Base-by-base conservation (phyloP, 192 early-diverging fungal species). In the Dissophora globulifera region DNA sequence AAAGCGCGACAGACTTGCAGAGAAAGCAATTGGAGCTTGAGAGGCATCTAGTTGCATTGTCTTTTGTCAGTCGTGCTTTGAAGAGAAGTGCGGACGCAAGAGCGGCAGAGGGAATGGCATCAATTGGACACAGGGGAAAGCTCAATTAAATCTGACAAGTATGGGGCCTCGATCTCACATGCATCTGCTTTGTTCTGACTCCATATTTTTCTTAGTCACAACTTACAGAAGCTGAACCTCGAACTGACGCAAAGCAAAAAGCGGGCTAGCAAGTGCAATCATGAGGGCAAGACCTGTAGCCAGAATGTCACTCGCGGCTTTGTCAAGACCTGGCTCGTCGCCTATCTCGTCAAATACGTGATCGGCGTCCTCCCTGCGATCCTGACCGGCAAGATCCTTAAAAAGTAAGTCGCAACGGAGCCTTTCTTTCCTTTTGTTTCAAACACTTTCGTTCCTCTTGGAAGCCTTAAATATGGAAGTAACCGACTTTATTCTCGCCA, bases 291-390 rank as follows among this genome's bases (percentile, higher is more conserved):
- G 49, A 82, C 84, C 2, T 92, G 90, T 48, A 43, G 78, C 3
- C 89, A 90, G 68, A 89, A 90, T 58, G 74, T 84, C 33, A 80
- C 84, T 19, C 84, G 89, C 19, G 91, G 88, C 0, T 88, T 88
- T 43, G 45, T 88, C 62, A 89, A 88, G 60, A 81, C 91, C 1
- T 89, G 87, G 63, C 42, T 79, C 10, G 81, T 90, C 38, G 85
- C 85, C 20, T 92, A 83, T 56, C 70, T 65, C 22, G 80, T 89
- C 42, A 92, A 92, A 52, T 87, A 82, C 67, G 74, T 78, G 3
- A 78, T 92, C 29, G 85, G 79, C 33, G 61, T 85, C n/a, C 55
- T 82, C 13, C 85, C 89, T 10, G 62, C 85, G 20, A 22, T 87
- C 16, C 40, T 92, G 16, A 84, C 83, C 17, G 82, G 88, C 7